Base-by-base conservation (phyloP, 2,329 filamentous ascomycete species). In the Sordariomycetes sp. region DNA sequence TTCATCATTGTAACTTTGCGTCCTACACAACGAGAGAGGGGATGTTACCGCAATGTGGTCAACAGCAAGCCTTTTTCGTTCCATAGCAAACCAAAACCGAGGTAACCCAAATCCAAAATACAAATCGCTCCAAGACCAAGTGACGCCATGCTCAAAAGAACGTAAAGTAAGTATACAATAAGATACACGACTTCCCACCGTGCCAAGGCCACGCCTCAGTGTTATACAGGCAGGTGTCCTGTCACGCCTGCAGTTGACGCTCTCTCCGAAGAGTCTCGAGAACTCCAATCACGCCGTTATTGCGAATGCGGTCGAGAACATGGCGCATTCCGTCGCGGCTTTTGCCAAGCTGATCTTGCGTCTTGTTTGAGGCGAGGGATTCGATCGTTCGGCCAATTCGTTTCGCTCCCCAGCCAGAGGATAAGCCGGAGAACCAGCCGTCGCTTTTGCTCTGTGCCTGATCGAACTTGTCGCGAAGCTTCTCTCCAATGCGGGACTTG, bases 291-390 rank as follows among this genome's bases (percentile, higher is more conserved):
- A 75, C 65, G 20, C 72, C 70, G 26, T 66, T 72, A 53, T 72
- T 71, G 31, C 73, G 66, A 34, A 78, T 60, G 31, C 84, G 68
- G 56, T 87, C 82, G 16, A 92, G 66, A 8, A 92, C 84, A 24
- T 88, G 75, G 37, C 75, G 78, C 85, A 92, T 90, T 32, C 85
- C 85, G 53, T 88, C 82, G 32, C 82, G 77, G 45, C 82, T 85
- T 62, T 88, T 88, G 33, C 80, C 78, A 47, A 90, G 70, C 51
- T 85, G 82, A 47, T 82, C 80, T 43, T 81, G 74, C 5, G 85
- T 86, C 52, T 85, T 82, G 49, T 78, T 81, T 25, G 84, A 77
- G 9, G 82, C 83, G 40, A 90, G 79, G 35, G 73, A 72, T 61
- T 92, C 85, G 48, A 92, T 88, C 48, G 79, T 86, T 43, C 80